Percentiles rank a stretch among this genome's conserved stretches.
These are phyloP conservation scores for Salix udensis DNA, from an alignment of 345 rosid species.

Conservation along the genomic window DNA sequence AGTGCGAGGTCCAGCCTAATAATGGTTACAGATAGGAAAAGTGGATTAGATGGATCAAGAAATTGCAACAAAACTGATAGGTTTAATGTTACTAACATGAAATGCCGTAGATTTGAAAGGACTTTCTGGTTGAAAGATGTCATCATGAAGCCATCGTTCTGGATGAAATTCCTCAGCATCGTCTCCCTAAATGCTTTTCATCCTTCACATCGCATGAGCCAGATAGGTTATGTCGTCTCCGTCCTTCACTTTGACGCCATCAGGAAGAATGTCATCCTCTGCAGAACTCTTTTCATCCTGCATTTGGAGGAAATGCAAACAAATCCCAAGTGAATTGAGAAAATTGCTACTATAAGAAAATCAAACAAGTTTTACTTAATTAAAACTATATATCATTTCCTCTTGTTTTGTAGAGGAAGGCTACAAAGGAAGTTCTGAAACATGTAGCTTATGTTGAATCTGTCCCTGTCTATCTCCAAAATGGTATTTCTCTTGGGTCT, in stretches of 20 bases:
- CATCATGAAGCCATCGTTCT: slow-evolving; percentile 38
- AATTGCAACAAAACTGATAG: background rate
- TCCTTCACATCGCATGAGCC: slow-evolving; percentile 41
- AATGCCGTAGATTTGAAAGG: slow-evolving; percentile 43
- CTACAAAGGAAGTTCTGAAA: background rate
- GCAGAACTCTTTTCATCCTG: too few species aligned
- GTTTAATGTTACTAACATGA: slow-evolving; percentile 18
- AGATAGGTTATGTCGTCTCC: too few species aligned
- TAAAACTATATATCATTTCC: background rate
- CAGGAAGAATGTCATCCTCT: too few species aligned
- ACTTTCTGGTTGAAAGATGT: slow-evolving; percentile 29
- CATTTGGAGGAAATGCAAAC: too few species aligned
- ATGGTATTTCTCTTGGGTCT: background rate
- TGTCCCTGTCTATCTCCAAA: background rate
- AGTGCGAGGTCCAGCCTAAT: slow-evolving; percentile 40
- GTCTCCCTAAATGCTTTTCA: slow-evolving; percentile 39
- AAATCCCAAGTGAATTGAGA: too few species aligned
- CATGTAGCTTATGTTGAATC: background rate
- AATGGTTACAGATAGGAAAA: background rate
- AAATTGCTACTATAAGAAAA: too few species aligned
- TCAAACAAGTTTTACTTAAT: too few species aligned
- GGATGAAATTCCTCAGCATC: slow-evolving; percentile 38
- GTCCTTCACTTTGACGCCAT: too few species aligned
- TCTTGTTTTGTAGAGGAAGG: background rate
- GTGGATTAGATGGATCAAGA: background rate